Evolutionary conservation across 768 basidiomycete species (phyloP).

Genomic region (Sporobolomyces pararoseus): DNA sequence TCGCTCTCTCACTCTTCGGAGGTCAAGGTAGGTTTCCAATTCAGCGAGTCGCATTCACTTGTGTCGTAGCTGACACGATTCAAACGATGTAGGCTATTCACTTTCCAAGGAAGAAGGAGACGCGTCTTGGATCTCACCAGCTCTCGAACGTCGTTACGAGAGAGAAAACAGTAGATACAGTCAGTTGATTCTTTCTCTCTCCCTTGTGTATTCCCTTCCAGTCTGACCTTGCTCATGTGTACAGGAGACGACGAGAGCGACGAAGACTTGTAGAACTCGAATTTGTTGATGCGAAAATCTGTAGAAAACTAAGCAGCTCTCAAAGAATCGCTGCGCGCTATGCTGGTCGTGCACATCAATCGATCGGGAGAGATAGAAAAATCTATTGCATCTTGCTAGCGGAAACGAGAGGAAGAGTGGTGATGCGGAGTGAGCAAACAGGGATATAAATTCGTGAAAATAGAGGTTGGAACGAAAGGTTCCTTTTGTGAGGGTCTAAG

Average conservation of each 20-base stretch:
- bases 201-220: not conserved
- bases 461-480: too few species aligned
- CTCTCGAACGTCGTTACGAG: constrained; percentile 24
- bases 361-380: too few species aligned
- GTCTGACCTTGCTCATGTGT: not conserved
- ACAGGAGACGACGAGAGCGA: constrained; percentile 16
- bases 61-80: not conserved
- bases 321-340: too few species aligned
- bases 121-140: constrained; percentile 20
- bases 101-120: constrained; percentile 25
- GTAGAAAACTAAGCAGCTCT: too few species aligned
- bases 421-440: too few species aligned
- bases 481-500: not conserved
- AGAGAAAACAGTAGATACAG: constrained; percentile 17
- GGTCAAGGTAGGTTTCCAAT: constrained; percentile 29
- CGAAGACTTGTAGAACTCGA: too few species aligned
- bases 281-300: too few species aligned
- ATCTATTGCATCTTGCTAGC: not conserved
- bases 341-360: too few species aligned
- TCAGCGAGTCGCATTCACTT: too few species aligned
- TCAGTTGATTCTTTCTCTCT: constrained; percentile 1
- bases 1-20: constrained; percentile 65
- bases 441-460: too few species aligned
- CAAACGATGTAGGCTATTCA: constrained; percentile 9
- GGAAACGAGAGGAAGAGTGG: too few species aligned